Percentiles rank a stretch among this genome's conserved stretches.
Conservation (phyloP, 495 filamentous ascomycete species). For the Daldinia concentrica region DNA sequence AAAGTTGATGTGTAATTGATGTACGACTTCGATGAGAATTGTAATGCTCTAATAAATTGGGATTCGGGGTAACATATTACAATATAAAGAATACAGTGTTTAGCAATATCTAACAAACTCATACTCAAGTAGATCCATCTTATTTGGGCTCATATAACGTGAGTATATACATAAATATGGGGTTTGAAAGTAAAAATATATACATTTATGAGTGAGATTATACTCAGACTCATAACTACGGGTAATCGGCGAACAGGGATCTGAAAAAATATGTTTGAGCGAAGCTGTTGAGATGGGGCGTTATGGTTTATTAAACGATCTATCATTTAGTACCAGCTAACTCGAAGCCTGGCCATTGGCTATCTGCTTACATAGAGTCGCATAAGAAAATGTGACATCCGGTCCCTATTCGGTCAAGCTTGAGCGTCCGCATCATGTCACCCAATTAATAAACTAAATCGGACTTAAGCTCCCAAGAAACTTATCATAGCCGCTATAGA, state of each 20-base stretch:
- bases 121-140: background rate
- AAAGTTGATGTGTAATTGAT: too few species aligned
- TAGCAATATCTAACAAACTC: background rate
- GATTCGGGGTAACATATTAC: too few species aligned
- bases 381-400: conserved; percentile 1
- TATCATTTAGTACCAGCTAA: conserved; percentile 6
- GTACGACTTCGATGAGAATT: too few species aligned
- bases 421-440: background rate
- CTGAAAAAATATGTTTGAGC: background rate
- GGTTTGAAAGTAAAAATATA: background rate
- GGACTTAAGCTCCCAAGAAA: background rate
- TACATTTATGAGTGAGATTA: background rate
- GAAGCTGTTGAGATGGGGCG: background rate
- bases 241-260: background rate
- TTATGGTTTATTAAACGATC: background rate
- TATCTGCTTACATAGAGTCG: background rate
- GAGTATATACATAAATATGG: background rate
- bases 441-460: conserved; percentile 1
- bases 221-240: background rate
- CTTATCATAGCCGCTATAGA: background rate
- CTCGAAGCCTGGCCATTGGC: background rate
- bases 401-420: background rate
- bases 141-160: background rate
- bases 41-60: too few species aligned
- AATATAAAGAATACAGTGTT: background rate